Conservation (phyloP, 305 asterid genomes). For the Salvia sclarea region DNA sequence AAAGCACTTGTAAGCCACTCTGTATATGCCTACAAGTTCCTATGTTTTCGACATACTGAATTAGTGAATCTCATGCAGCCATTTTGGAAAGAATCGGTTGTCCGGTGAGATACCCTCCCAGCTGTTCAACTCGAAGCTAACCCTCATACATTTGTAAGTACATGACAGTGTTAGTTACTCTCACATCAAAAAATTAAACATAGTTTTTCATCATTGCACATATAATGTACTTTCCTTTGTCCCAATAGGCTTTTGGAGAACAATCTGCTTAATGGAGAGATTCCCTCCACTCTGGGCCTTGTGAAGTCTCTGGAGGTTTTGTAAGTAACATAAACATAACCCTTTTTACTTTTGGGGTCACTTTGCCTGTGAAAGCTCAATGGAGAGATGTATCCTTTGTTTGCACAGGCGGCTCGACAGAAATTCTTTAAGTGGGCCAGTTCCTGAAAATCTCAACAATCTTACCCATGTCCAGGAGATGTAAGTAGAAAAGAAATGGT, state of each 20-base stretch:
- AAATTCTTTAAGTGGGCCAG: slow-evolving; percentile 60
- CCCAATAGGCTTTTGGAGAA: slow-evolving; percentile 63
- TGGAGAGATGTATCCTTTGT: slow-evolving; percentile 14
- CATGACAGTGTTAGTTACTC: background rate
- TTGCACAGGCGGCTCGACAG: slow-evolving; percentile 73
- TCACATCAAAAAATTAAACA: background rate
- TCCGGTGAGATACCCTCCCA: slow-evolving; percentile 67
- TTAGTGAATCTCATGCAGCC: slow-evolving; percentile 49
- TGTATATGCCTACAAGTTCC: no score
- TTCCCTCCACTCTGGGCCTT: slow-evolving; percentile 68
- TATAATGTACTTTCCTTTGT: no score
- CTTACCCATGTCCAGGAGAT: slow-evolving; percentile 59
- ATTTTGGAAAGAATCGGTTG: slow-evolving; percentile 72
- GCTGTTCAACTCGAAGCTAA: slow-evolving; percentile 56
- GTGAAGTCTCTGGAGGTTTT: slow-evolving; percentile 62
- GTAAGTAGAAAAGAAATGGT: slow-evolving; percentile 45
- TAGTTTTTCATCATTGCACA: background rate
- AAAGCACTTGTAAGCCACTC: slow-evolving; percentile 65
- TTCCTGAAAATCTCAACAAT: slow-evolving; percentile 62
- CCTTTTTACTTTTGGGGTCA: background rate
- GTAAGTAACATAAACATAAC: slow-evolving; percentile 54
- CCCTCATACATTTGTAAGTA: slow-evolving; percentile 74
- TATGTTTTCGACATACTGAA: background rate
- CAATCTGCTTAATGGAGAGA: slow-evolving; percentile 58
- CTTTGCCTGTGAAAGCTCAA: background rate